A percentile compares a stretch with the other conserved stretches of the same genome.
These are phyloP conservation scores for Mycena rosella DNA, from an alignment of 768 basidiomycete genomes.

Conservation along the genomic window DNA sequence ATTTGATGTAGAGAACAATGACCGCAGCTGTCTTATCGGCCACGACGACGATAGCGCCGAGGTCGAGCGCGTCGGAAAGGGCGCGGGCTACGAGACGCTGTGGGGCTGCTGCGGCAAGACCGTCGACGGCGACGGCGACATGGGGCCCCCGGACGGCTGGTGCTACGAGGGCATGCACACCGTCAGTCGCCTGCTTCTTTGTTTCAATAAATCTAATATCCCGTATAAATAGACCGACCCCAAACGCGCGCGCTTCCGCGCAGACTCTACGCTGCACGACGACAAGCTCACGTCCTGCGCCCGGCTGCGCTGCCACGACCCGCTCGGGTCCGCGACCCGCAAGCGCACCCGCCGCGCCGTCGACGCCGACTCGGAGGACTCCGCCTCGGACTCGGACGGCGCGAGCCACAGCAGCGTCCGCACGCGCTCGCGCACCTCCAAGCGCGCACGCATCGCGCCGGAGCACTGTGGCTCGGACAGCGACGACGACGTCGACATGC, in stretches of 20 bases:
- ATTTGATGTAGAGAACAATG: slow-evolving; percentile 82
- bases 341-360: slow-evolving; percentile 44
- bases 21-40: slow-evolving; percentile 74
- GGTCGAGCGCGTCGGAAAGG: slow-evolving; percentile 68
- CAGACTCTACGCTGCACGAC: slow-evolving; percentile 74
- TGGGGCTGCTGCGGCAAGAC: slow-evolving; percentile 83
- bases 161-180: slow-evolving; percentile 89
- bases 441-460: slow-evolving; percentile 15
- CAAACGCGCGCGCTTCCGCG: slow-evolving; percentile 84
- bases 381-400: slow-evolving; percentile 30
- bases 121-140: slow-evolving; percentile 82
- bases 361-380: slow-evolving; percentile 36
- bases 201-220: too few relatives aligned
- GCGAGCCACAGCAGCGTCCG: slow-evolving; percentile 37
- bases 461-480: slow-evolving; percentile 18
- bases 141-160: slow-evolving; percentile 89
- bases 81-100: slow-evolving; percentile 63
- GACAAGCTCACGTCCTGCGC: slow-evolving; percentile 79
- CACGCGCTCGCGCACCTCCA: slow-evolving; percentile 32
- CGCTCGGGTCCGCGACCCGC: slow-evolving; percentile 44
- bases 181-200: slow-evolving; percentile 52
- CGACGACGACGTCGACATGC: slow-evolving; percentile 35
- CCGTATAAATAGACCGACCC: slow-evolving; percentile 71
- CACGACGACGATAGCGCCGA: slow-evolving; percentile 88
- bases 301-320: slow-evolving; percentile 66